phyloP scores from a whole-genome alignment of 2,329 filamentous ascomycete genomes.

The Phoma sp. region DNA sequence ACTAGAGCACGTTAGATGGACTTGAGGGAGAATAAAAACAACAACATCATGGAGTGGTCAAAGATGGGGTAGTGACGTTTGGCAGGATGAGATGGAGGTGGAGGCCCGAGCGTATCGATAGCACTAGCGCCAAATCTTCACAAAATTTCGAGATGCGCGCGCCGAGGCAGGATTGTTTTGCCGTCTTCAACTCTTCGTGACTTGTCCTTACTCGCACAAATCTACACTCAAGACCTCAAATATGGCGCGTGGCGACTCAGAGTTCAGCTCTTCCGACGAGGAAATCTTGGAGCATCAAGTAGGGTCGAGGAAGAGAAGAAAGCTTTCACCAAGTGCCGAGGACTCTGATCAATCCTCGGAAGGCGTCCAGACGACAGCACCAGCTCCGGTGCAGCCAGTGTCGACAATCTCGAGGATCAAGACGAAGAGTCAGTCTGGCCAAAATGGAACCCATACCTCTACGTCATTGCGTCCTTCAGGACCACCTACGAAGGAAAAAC shows the following conservation, averaged over 20 bases:
- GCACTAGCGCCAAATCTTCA: constrained; percentile 29
- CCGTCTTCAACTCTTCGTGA: background rate
- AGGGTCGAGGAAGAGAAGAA: constrained; percentile 47
- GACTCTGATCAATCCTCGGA: constrained; percentile 22
- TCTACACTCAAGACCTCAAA: background rate
- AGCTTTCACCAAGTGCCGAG: constrained; percentile 35
- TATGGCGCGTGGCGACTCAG: constrained; percentile 28
- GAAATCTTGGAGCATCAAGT: constrained; percentile 38
- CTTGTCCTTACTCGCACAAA: background rate
- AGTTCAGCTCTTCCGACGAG: constrained; percentile 31
- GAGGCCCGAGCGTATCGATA: constrained; percentile 25
- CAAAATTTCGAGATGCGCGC: constrained; percentile 33
- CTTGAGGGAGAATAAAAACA: background rate
- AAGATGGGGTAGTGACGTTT: too few species aligned
- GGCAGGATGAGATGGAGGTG: too few species aligned
- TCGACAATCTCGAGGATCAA: constrained; percentile 46
- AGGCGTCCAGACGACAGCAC: background rate
- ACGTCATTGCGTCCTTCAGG: constrained; percentile 5
- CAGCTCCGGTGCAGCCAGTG: constrained; percentile 14
- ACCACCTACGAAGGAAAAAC: constrained; percentile 47
- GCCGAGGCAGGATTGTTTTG: background rate
- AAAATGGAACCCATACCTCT: constrained; percentile 1
- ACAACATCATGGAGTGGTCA: too few species aligned
- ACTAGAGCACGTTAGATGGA: constrained; percentile 13
- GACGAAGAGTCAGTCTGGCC: constrained; percentile 27